phyloP scores from a whole-genome alignment of 1,284 basidiomycete species.

The Sphaerobolus stellatus region DNA sequence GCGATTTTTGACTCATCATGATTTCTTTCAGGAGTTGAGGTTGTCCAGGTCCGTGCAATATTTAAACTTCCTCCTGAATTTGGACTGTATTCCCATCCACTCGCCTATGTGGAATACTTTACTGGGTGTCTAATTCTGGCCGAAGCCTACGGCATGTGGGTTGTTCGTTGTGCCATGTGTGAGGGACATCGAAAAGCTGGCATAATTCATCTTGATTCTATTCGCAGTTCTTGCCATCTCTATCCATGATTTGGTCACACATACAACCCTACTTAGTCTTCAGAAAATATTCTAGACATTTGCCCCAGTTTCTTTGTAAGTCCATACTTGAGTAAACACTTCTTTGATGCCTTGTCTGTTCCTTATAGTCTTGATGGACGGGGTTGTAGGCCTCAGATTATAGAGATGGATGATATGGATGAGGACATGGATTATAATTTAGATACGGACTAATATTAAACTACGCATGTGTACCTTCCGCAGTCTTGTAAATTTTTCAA shows the following conservation, averaged over 20 bases:
- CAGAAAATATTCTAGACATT: no score
- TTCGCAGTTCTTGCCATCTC: background rate
- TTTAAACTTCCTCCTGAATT: background rate
- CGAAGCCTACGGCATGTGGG: background rate
- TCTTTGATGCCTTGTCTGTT: no score
- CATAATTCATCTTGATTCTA: background rate
- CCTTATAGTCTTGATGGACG: no score
- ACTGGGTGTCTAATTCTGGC: conserved; percentile 3
- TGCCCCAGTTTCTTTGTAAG: no score
- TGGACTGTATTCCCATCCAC: conserved; percentile 1
- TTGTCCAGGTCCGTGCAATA: conserved; percentile 1
- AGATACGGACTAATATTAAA: no score
- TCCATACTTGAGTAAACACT: no score
- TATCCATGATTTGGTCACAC: background rate
- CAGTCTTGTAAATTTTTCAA: no score
- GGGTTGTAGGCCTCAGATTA: no score
- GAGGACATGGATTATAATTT: no score
- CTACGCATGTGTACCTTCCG: no score
- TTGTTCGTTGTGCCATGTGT: background rate
- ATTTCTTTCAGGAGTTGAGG: background rate
- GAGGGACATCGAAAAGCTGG: background rate
- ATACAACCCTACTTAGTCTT: no score
- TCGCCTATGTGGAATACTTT: conserved; percentile 29
- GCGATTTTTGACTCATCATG: background rate
- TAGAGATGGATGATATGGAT: no score